Conservation (phyloP, 1,139 yeast species). For the Suhomyces bribrorum region DNA sequence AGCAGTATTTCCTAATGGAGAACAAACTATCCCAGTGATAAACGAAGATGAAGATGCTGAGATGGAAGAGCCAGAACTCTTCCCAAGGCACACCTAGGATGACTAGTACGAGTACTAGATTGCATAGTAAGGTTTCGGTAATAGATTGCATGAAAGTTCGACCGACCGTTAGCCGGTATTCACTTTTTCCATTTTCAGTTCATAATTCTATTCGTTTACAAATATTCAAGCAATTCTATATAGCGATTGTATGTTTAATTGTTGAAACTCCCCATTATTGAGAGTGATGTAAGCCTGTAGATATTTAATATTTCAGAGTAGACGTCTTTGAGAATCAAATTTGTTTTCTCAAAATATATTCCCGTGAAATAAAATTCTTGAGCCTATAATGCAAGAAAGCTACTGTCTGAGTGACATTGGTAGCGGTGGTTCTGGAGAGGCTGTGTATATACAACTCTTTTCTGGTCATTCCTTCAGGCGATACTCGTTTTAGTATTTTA, state of each 20-base stretch:
- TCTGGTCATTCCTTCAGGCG: conserved; percentile 2
- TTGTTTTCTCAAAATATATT: too few species aligned
- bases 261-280: too few species aligned
- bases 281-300: too few species aligned
- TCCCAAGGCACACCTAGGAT: conserved; percentile 15
- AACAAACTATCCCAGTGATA: conserved; percentile 27
- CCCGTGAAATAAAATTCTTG: too few species aligned
- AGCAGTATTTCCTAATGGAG: conserved; percentile 41
- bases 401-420: conserved; percentile 21
- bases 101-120: background rate
- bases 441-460: conserved; percentile 18
- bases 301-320: too few species aligned
- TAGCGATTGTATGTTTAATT: background rate
- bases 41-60: conserved; percentile 40
- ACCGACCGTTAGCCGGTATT: background rate
- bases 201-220: conserved; percentile 2
- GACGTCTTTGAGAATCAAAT: too few species aligned
- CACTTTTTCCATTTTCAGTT: conserved; percentile 1
- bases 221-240: conserved; percentile 1
- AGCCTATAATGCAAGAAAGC: conserved; percentile 25
- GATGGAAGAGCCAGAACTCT: conserved; percentile 38
- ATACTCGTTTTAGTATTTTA: conserved; percentile 1
- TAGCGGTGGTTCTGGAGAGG: conserved; percentile 20
- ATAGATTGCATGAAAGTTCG: background rate
- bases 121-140: background rate